phyloP scores from a whole-genome alignment of 768 basidiomycete genomes.

The Suillus americanus region DNA sequence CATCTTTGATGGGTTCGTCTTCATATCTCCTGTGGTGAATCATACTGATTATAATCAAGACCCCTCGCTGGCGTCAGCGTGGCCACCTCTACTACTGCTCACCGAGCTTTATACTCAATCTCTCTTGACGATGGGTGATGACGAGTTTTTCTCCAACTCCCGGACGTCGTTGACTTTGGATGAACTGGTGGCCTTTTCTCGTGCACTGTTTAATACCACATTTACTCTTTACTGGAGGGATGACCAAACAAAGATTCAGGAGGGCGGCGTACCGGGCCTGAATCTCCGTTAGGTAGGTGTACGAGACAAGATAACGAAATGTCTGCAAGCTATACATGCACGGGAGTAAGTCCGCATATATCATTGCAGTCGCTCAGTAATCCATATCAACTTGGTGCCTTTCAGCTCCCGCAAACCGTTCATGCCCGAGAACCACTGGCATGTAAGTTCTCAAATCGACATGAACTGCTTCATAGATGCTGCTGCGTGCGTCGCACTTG shows the following conservation, averaged over 20 bases:
- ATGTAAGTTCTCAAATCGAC: slow-evolving; percentile 59
- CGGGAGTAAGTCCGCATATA: slow-evolving; percentile 65
- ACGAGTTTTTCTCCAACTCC: slow-evolving; percentile 84
- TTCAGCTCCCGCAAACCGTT: slow-evolving; percentile 81
- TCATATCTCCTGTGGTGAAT: background rate
- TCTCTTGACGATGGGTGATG: too few relatives aligned
- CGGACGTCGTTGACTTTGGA: slow-evolving; percentile 83
- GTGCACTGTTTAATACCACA: slow-evolving; percentile 80
- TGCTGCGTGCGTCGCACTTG: slow-evolving; percentile 58
- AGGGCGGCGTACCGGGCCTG: slow-evolving; percentile 42
- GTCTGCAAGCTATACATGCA: slow-evolving; percentile 80
- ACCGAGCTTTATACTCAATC: too few relatives aligned
- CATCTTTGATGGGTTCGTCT: slow-evolving; percentile 40
- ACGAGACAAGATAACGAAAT: slow-evolving; percentile 72
- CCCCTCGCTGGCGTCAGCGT: too few relatives aligned
- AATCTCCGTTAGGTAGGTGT: slow-evolving; percentile 59
- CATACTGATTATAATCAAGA: slow-evolving; percentile 11
- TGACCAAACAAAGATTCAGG: slow-evolving; percentile 37
- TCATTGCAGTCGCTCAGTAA: background rate
- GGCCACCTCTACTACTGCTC: too few relatives aligned
- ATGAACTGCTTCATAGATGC: slow-evolving; percentile 79
- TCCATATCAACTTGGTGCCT: slow-evolving; percentile 9
- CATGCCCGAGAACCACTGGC: slow-evolving; percentile 83
- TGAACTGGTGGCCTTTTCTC: slow-evolving; percentile 74
- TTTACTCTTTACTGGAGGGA: slow-evolving; percentile 75